Conservation (phyloP, 345 rosid species). For the Salix viminalis region DNA sequence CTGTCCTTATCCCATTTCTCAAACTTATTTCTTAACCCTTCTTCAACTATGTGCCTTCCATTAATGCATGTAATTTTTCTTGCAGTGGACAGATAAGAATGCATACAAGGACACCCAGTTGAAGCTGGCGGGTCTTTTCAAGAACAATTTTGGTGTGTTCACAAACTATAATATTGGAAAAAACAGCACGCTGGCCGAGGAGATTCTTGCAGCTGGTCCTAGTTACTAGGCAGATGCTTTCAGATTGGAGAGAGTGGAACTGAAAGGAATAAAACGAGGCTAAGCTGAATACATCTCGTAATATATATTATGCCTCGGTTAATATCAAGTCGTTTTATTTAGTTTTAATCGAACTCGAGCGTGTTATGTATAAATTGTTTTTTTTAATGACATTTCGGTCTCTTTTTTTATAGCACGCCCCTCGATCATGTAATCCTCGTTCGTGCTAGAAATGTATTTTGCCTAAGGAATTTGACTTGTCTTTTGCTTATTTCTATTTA, state of each 20-base stretch:
- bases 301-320: no score
- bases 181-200: slow-evolving; percentile 64
- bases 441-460: no score
- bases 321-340: no score
- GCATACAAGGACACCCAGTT: slow-evolving; percentile 65
- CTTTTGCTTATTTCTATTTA: no score
- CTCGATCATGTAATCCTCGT: no score
- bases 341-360: no score
- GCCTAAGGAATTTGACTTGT: no score
- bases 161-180: slow-evolving; percentile 68
- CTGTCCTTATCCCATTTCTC: not conserved
- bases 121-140: slow-evolving; percentile 83
- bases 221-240: slow-evolving; percentile 32
- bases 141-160: slow-evolving; percentile 76
- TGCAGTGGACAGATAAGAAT: slow-evolving; percentile 78
- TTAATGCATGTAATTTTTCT: slow-evolving; percentile 5
- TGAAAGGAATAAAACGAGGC: not conserved
- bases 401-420: no score
- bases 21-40: not conserved
- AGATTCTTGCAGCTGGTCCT: slow-evolving; percentile 91
- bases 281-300: not conserved
- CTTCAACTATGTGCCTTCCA: not conserved
- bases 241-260: not conserved
- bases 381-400: no score
- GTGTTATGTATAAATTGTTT: not conserved